A percentile compares a stretch with the other conserved stretches of the same genome.
These are phyloP conservation scores for Ophiostoma pallidulum DNA, from an alignment of 2,329 filamentous ascomycete genomes.

Conservation along the genomic window DNA sequence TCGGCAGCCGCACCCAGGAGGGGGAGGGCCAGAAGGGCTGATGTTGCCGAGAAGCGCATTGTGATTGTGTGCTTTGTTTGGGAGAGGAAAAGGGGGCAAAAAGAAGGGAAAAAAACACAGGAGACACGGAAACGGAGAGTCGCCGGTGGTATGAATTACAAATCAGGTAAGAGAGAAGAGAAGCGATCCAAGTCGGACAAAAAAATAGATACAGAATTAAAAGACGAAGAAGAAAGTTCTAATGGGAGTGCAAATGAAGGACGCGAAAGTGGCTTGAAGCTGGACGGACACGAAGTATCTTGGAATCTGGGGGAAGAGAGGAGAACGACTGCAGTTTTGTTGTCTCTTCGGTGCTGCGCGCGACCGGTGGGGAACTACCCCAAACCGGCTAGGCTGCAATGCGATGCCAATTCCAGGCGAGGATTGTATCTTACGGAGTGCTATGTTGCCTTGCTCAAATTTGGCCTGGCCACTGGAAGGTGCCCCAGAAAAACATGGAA, in stretches of 20 bases:
- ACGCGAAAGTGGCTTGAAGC: constrained; percentile 7
- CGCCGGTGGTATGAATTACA: not conserved
- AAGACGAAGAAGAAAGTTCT: not conserved
- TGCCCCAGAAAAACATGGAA: no score
- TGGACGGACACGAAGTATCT: not conserved
- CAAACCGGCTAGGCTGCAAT: no score
- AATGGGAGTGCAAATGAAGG: constrained; percentile 9
- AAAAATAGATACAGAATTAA: not conserved
- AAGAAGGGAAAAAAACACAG: not conserved
- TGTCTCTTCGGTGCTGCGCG: no score
- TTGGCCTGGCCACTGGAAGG: no score
- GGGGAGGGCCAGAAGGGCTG: constrained; percentile 45
- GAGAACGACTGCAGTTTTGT: no score
- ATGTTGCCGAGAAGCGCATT: constrained; percentile 49
- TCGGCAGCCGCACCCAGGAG: constrained; percentile 44
- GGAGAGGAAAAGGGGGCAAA: not conserved
- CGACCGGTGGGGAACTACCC: no score
- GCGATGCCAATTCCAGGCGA: no score
- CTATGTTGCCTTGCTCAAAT: no score
- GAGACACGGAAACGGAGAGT: not conserved
- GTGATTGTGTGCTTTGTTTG: constrained; percentile 17
- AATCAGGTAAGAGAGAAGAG: not conserved
- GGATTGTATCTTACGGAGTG: no score
- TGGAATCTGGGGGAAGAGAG: not conserved
- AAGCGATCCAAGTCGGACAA: not conserved